Base-by-base conservation (phyloP, 805 yeast genomes). In the Ogataea nakhonphanomensis region DNA sequence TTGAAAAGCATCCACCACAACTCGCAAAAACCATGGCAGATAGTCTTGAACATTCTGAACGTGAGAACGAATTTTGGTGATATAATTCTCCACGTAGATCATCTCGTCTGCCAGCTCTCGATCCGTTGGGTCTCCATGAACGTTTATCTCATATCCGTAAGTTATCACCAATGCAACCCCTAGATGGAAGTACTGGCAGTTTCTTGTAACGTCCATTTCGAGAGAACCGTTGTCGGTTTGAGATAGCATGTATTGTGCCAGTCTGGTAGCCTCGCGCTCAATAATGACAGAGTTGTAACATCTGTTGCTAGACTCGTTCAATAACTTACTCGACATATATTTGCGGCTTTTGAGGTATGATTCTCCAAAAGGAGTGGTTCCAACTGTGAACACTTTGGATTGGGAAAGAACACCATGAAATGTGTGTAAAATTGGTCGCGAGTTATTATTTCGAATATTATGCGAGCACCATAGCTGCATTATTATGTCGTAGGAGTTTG, bases 341-440 rank as follows among this genome's bases (percentile, higher is more conserved):
- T 76, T 78, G 51, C 77, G 71, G 54, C 73, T 70, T 35, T 57
- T 60, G 35, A 65, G 59, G 48, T 64, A 80, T 2, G 75, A 62
- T 0, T 56, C 60, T 1, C 81, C 74, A 43, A 65, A 70, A 1
- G 86, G 86, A 0, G 84, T 79, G 1, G 84, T 76, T 0, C 87
- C 87, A 12, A 81, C 67, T 0, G 87, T 81, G 48, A 70, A 76
- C 0, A 82, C 78, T 39, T 73, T 78, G 0, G 75, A 68, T 17
- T 67, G 59, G 0, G 83, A 71, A 30, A 83, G 66, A 2, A 83
- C 67, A 13, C 69, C 64, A 60, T 85, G 93, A 61, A 85, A 84
- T 1, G 89, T 81, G 57, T 75, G 76, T 39, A 74, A 65, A 14
- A 69, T 59, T 0, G 93, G 93, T 30, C 95, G 64, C 1, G 91